Evolutionary conservation across 2,329 filamentous ascomycete genomes (phyloP), one percentile per base, ranked within the genome.

Genomic region (Zymoseptoria tritici): DNA sequence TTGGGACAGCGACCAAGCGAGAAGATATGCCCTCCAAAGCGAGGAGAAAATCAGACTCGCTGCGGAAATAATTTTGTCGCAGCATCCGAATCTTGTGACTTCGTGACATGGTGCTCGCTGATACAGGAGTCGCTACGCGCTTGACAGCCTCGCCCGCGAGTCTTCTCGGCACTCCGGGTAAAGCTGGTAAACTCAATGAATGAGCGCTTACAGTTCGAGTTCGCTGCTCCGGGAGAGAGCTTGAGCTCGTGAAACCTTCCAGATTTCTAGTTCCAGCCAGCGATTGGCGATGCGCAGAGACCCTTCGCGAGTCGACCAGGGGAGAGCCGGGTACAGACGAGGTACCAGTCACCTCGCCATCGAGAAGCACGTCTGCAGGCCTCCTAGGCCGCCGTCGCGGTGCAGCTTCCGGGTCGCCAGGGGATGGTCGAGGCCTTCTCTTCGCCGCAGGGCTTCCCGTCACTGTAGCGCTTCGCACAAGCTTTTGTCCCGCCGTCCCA

Each of bases 11-110:
- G 5, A 94, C 88, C 52, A 94, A 77, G n/a, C 89, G 85, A 70
- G 91, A 92, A 2, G 90, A 94, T 57, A 94, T 93, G 65, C 89
- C 87, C 72, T 93, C 89, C 16, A 94, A 80, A 1, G 90, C 90
- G 3, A 86, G 88, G 62, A 94, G 72, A 70, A 94, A 92, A 66
- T 90, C 87, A 0, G 89, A 92, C 73, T 94, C 83, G 62, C 85
- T 90, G 57, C 89, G 81, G 71, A 93, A 94, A 73, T 94, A 94
- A 72, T 94, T 90, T 61, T 91, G 88, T 58, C 89, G 80, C 62
- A 94, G 72, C 9, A 91, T 75, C 54, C 85, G 85, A n/a, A 85
- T 82, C 71, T 90, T 90, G 71, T 92, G 87, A 9, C 78, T 74
- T 4, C 77, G 72, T 1, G 85, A 84, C 70, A 93, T 76, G 21